Evolutionary conservation across 768 basidiomycete species (phyloP).

Genomic region (Artomyces pyxidatus): DNA sequence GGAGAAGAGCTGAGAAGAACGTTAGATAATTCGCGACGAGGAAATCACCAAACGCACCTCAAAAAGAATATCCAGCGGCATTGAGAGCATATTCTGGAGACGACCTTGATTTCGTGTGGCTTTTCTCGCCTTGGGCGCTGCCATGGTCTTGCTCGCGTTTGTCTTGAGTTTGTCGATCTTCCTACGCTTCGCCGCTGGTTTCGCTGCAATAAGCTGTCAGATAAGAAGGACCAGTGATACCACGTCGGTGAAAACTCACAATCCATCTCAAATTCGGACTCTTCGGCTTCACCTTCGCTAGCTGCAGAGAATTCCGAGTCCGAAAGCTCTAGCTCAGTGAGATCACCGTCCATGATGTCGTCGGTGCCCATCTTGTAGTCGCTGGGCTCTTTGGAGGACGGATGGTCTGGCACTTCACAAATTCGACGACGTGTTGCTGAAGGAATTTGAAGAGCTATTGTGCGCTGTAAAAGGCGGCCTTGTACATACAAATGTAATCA

Average conservation of each 20-base stretch:
- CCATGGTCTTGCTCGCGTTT: neutral
- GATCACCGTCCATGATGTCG: conserved; percentile 3
- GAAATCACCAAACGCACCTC: neutral
- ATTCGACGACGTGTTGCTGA: no score
- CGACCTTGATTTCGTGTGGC: conserved; percentile 4
- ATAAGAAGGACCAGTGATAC: no score
- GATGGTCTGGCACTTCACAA: no score
- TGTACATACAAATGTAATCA: no score
- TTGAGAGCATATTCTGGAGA: conserved; percentile 11
- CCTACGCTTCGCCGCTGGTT: neutral
- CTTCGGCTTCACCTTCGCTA: neutral
- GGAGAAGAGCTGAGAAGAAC: conserved; percentile 4
- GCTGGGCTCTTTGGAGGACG: no score
- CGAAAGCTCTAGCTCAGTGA: neutral
- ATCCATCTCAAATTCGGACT: no score
- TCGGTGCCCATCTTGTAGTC: no score
- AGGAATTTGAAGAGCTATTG: no score
- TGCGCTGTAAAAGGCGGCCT: no score
- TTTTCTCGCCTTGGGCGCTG: neutral
- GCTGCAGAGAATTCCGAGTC: neutral
- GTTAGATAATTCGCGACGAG: neutral
- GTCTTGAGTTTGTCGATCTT: neutral
- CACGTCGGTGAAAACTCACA: no score
- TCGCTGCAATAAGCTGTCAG: neutral
- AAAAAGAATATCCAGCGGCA: conserved; percentile 11